Evolutionary conservation across 768 basidiomycete species (phyloP).

Genomic region (Pluteus cervinus): DNA sequence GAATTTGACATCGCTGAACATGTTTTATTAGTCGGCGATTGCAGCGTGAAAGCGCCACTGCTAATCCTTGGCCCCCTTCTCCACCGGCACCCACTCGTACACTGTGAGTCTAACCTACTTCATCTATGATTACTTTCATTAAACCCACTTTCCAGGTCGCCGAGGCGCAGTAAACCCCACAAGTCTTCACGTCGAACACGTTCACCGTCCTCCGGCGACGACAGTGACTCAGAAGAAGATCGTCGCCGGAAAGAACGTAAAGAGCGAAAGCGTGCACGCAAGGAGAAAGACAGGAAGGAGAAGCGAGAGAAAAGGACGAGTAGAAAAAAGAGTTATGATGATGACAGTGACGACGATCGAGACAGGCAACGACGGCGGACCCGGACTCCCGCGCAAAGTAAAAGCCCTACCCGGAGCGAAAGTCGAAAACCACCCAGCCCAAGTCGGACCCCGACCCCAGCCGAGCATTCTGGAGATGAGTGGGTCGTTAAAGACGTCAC

Average conservation of each 20-base stretch:
- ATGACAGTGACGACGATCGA: conserved; percentile 30
- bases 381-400: conserved; percentile 8
- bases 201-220: conserved; percentile 43
- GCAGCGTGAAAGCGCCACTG: conserved; percentile 51
- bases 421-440: no score
- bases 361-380: conserved; percentile 28
- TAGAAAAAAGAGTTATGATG: no score
- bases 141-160: conserved; percentile 36
- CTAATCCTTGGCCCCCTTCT: conserved; percentile 79
- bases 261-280: conserved; percentile 52
- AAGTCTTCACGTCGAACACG: conserved; percentile 58
- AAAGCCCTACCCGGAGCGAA: background rate
- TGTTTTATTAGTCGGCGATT: conserved; percentile 52
- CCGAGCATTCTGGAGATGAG: conserved; percentile 9
- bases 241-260: conserved; percentile 52
- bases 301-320: no score
- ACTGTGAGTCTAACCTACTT: conserved; percentile 38
- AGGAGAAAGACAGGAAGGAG: conserved; percentile 35
- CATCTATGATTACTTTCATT: background rate
- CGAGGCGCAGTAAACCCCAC: conserved; percentile 46
- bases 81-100: conserved; percentile 61
- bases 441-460: no score
- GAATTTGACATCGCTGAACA: conserved; percentile 1
- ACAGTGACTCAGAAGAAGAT: conserved; percentile 48
- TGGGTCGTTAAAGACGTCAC: no score